Evolutionary conservation across 2,329 filamentous ascomycete genomes (phyloP), one percentile per base, ranked within the genome.

Genomic region (Aspergillus fischeri): DNA sequence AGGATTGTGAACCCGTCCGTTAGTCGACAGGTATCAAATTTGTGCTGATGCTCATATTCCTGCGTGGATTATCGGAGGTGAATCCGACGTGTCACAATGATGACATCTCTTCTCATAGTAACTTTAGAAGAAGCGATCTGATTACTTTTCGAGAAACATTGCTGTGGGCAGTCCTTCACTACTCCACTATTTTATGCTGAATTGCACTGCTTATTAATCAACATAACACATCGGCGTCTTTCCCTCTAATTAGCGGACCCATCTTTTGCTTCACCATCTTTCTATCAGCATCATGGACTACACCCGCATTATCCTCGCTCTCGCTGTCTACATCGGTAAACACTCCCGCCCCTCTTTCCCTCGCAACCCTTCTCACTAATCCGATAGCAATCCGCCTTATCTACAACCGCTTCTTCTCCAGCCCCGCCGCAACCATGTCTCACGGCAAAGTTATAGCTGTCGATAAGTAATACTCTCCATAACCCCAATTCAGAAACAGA

Each of bases 391-490:
- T 65, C 54, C 61, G 61, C 51, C 48, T 63, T 25, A 54, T 62
- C 51, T 47, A 56, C 27, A 56, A 49, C 44, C 63, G 61, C 47
- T 41, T 49, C 28, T 55, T 32, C 53, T 27, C 54, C 45, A 56
- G 51, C 50, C 54, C 58, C 49, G 41, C 57, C 44, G 50, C 66
- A 57, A 70, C 63, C 53, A 69, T 67, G 65, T 55, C 70, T 25
- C 70, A 73, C 64, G 72, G 70, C 61, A 73, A 73, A 53, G 72
- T 73, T n/a, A 64, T 65, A 55, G 63, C 70, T 55, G 65, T 74
- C 14, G 71, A 73, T 65, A 73, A 72, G 72, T 29, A 29, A 9
- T 74, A 63, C 57, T 65, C 25, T 9, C 49, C 27, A n/a, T 7
- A 17, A n/a, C n/a, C 4, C 7, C 5, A 5, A 5, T 1, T 3